Evolutionary conservation across 2,329 filamentous ascomycete genomes (phyloP), one percentile per base, ranked within the genome.

Genomic region (Hypomyces perniciosus): DNA sequence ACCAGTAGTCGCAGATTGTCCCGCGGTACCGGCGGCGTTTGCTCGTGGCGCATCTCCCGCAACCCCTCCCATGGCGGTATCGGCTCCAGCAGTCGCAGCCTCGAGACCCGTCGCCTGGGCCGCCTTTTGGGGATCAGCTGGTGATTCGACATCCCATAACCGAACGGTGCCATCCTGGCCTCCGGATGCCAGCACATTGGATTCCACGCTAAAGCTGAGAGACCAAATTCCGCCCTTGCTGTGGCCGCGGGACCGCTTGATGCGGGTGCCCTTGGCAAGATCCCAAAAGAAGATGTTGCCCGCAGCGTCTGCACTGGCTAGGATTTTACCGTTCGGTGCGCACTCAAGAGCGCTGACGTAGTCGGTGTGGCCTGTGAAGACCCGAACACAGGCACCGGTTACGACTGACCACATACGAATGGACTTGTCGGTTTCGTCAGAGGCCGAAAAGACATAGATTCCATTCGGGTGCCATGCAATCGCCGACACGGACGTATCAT

Each of bases 331-430:
- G 61, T 90, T 90, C 1, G 89, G 90, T 26, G 89, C 86, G 62
- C 90, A 95, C 56, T 92, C 83, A 28, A 97, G 73, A 0, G 90
- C 81, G 10, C 86, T 95, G 64, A 97, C 84, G 62, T 90, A 89
- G 45, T 93, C 90, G 0, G 83, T 86, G 64, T 99, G 93, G 1
- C 93, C 93, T 0, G 88, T 90, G 65, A 97, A 96, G 62, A 97
- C 83, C 28, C 93, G 86, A 5, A 96, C 88, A 34, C 90, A 90
- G 55, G 85, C 84, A 29, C 93, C 93, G 7, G 86, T 92, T 8
- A 83, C 80, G n/a, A 96, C 81, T 8, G 90, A 85, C 93, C 93
- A 99, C 92, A 99, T 97, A 30, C 93, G 85, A 33, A 97, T 88
- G 0, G 90, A 93, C 68, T 92, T 92, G 68, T 99, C 83, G 6